Percentiles rank a stretch among this genome's conserved stretches.
Evolutionary conservation across 495 filamentous ascomycete genomes (phyloP).

Genomic region (Neurospora sp.): DNA sequence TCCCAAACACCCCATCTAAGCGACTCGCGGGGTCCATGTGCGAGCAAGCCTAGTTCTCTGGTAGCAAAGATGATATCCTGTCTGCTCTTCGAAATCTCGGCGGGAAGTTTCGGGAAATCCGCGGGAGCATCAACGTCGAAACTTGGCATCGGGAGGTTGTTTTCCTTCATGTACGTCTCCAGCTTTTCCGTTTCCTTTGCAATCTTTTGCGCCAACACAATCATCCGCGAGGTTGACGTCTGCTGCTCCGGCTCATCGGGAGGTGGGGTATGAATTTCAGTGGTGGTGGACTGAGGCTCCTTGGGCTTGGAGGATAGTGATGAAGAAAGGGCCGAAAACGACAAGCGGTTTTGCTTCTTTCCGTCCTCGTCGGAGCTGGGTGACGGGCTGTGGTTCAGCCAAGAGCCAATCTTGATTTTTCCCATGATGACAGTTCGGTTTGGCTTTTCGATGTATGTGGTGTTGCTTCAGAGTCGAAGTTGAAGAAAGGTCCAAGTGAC

Average conservation of each 20-base stretch:
- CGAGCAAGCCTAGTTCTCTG: slow-evolving; percentile 29
- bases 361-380: slow-evolving; percentile 13
- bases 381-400: slow-evolving; percentile 21
- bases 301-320: slow-evolving; percentile 8
- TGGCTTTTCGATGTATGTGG: not conserved
- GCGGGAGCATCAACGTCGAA: slow-evolving; percentile 28
- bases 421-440: slow-evolving; percentile 12
- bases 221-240: slow-evolving; percentile 22
- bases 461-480: not conserved
- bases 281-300: slow-evolving; percentile 6
- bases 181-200: slow-evolving; percentile 30
- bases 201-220: slow-evolving; percentile 29
- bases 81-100: slow-evolving; percentile 25
- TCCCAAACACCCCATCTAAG: slow-evolving; percentile 34
- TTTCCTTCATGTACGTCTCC: slow-evolving; percentile 28
- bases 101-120: slow-evolving; percentile 31
- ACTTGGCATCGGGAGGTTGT: slow-evolving; percentile 26
- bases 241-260: not conserved
- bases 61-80: slow-evolving; percentile 30
- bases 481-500: not conserved
- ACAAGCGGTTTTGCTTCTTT: slow-evolving; percentile 24
- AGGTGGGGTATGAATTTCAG: not conserved
- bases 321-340: slow-evolving; percentile 14
- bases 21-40: slow-evolving; percentile 31
- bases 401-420: slow-evolving; percentile 23